phyloP scores from a whole-genome alignment of 2,329 filamentous ascomycete species.

The Sporothrix variecibatus region DNA sequence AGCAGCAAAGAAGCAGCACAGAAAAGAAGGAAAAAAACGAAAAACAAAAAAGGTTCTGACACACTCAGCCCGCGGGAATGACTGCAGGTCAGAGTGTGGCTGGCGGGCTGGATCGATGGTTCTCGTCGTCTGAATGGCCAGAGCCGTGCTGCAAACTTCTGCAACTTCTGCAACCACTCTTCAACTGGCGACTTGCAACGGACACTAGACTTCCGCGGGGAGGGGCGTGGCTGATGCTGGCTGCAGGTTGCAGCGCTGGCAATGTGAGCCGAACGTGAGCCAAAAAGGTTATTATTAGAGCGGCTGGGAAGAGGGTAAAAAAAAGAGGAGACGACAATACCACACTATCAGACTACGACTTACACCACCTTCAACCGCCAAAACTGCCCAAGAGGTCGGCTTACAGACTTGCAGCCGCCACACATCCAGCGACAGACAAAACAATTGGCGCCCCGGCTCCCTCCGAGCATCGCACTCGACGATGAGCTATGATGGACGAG shows the following conservation, averaged over 20 bases:
- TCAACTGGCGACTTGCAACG: neutral
- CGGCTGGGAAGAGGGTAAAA: neutral
- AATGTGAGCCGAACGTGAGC: neutral
- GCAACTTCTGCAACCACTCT: neutral
- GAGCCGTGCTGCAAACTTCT: neutral
- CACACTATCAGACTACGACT: neutral
- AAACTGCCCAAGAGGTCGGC: neutral
- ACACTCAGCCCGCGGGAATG: constrained; percentile 8
- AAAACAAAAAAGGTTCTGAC: constrained; percentile 1
- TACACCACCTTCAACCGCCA: neutral
- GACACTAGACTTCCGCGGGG: neutral
- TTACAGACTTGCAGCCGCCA: neutral
- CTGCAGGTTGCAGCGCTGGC: neutral
- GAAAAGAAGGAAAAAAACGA: neutral
- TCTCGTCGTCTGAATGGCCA: constrained; percentile 1
- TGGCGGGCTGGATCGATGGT: neutral
- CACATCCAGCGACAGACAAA: constrained; percentile 10
- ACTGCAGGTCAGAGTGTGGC: constrained; percentile 14
- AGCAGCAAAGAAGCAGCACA: neutral
- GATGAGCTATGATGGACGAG: neutral
- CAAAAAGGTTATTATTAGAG: constrained; percentile 18
- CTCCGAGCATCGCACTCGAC: neutral
- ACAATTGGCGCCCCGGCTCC: constrained; percentile 15
- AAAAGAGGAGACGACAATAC: constrained; percentile 6
- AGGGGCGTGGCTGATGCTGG: constrained; percentile 11